Evolutionary conservation across 2,329 filamentous ascomycete genomes (phyloP).

Genomic region (Aspergillus tubingensis): DNA sequence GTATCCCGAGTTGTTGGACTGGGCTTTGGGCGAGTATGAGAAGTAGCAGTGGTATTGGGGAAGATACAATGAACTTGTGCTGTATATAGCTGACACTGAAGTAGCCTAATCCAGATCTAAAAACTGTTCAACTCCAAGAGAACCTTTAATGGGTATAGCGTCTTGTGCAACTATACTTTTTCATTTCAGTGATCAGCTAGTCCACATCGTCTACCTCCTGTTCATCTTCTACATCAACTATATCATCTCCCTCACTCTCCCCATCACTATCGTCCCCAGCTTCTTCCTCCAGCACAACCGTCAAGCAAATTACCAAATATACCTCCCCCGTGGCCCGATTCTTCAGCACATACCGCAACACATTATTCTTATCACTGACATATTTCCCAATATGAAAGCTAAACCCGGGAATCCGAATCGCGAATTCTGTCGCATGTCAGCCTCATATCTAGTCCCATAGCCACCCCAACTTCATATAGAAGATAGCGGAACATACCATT

Average conservation of each 20-base stretch:
- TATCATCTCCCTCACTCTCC: constrained; percentile 4
- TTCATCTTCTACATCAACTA: constrained; percentile 16
- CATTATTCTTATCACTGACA: constrained; percentile 70
- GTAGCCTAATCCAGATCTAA: no score
- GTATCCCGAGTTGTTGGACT: constrained; percentile 38
- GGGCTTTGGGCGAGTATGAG: constrained; percentile 30
- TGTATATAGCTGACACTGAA: no score
- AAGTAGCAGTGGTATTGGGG: neutral
- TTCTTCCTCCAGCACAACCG: constrained; percentile 57
- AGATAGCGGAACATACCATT: constrained; percentile 51
- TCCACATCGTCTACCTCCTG: constrained; percentile 28
- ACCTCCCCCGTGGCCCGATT: constrained; percentile 72
- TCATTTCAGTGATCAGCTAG: no score
- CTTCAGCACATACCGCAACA: constrained; percentile 88
- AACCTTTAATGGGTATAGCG: no score
- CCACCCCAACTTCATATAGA: neutral
- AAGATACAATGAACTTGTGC: no score
- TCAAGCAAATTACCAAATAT: constrained; percentile 81
- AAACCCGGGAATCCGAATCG: constrained; percentile 42
- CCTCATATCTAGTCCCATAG: neutral
- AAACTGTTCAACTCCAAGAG: no score
- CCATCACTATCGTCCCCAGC: constrained; percentile 20
- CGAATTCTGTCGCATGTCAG: constrained; percentile 32
- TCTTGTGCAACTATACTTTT: no score
- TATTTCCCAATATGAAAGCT: constrained; percentile 39